Evolutionary conservation across 2,329 filamentous ascomycete species (phyloP).

Genomic region (Cercospora zeina): DNA sequence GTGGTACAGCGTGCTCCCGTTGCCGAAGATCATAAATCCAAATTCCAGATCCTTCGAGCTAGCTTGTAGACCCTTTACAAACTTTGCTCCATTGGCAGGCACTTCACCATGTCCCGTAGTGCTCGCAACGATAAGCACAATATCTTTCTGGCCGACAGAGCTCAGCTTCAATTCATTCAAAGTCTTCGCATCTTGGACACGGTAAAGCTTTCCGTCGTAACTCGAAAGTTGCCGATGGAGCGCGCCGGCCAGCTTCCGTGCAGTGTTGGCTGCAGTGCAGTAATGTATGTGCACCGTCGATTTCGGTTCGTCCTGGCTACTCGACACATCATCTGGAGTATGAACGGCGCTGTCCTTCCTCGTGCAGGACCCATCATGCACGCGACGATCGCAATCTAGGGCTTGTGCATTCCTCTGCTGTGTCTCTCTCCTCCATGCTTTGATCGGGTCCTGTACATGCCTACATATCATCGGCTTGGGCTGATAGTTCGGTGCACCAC

Average conservation of each 20-base stretch:
- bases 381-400: neutral
- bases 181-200: neutral
- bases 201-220: neutral
- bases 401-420: neutral
- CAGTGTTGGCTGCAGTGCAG: constrained; percentile 14
- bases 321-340: neutral
- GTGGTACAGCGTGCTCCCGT: constrained; percentile 14
- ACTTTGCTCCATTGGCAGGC: constrained; percentile 8
- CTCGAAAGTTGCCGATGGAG: constrained; percentile 1
- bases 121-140: constrained; percentile 14
- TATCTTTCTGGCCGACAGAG: neutral
- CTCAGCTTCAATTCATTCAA: constrained; percentile 6
- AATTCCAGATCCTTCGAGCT: neutral
- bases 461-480: constrained; percentile 13
- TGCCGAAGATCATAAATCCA: constrained; percentile 12
- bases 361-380: neutral
- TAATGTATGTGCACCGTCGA: constrained; percentile 9
- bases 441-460: constrained; percentile 13
- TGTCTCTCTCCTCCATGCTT: constrained; percentile 14
- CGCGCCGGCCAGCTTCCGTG: constrained; percentile 11
- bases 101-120: constrained; percentile 13
- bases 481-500: constrained; percentile 17
- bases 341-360: neutral
- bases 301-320: neutral
- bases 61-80: neutral